A percentile compares a stretch with the other conserved stretches of the same genome.
These are phyloP conservation scores for Debaryomyces psychrophilus DNA, from an alignment of 1,139 yeast genomes.

Conservation along the genomic window DNA sequence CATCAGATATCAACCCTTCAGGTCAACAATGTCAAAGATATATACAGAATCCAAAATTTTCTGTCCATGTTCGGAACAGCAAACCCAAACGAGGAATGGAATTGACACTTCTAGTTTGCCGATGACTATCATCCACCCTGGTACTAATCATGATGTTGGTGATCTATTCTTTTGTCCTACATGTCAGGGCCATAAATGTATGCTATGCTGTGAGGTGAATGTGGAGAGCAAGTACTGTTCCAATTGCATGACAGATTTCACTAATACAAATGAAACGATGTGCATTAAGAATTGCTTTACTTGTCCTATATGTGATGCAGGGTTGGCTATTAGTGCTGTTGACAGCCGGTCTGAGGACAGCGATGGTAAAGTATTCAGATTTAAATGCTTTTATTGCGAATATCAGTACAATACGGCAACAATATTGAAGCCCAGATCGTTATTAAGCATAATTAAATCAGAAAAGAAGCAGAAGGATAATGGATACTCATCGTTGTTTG, in stretches of 20 bases:
- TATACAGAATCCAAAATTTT: constrained; percentile 13
- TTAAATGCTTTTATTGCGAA: constrained; percentile 36
- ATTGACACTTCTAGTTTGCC: constrained; percentile 4
- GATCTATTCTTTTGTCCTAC: constrained; percentile 42
- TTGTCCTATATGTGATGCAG: constrained; percentile 41
- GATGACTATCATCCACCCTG: not conserved
- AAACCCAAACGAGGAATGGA: not conserved
- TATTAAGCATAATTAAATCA: constrained; percentile 31
- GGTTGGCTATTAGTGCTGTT: constrained; percentile 28
- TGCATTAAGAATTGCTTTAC: constrained; percentile 39
- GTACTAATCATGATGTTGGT: not conserved
- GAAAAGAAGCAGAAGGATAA: constrained; percentile 17
- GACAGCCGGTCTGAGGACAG: constrained; percentile 24
- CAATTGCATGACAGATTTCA: constrained; percentile 40
- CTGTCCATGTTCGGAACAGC: constrained; percentile 11
- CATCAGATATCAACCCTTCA: constrained; percentile 2
- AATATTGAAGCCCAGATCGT: constrained; percentile 40
- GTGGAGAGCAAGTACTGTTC: constrained; percentile 38
- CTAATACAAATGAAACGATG: constrained; percentile 31
- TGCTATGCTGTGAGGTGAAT: constrained; percentile 27
- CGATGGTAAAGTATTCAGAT: constrained; percentile 38
- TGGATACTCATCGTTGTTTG: constrained; percentile 14
- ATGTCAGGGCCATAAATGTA: constrained; percentile 37
- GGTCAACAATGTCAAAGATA: constrained; percentile 14
- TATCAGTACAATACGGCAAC: constrained; percentile 32